Conservation (phyloP, 2,329 filamentous ascomycete genomes). For the Orbilia ellipsospora region DNA sequence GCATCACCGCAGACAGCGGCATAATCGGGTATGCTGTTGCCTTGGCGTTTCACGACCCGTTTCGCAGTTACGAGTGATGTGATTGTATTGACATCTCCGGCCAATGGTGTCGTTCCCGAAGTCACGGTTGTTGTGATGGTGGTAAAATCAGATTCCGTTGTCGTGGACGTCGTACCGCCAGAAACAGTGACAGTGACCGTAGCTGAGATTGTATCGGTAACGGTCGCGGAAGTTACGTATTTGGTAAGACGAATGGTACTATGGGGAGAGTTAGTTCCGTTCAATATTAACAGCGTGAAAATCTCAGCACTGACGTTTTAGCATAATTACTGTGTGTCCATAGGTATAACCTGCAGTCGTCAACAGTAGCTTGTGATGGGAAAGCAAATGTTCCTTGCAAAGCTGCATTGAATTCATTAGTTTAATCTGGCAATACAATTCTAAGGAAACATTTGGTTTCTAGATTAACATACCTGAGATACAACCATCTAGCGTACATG, state of each 20-base stretch:
- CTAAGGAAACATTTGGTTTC: neutral
- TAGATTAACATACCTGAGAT: constrained; percentile 19
- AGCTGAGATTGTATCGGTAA: constrained; percentile 9
- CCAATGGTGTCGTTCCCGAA: constrained; percentile 13
- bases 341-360: constrained; percentile 31
- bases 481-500: constrained; percentile 26
- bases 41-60: constrained; percentile 13
- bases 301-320: neutral
- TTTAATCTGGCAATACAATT: too few species aligned
- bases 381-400: constrained; percentile 6
- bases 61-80: constrained; percentile 4
- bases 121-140: constrained; percentile 5
- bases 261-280: neutral
- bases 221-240: neutral
- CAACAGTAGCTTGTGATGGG: neutral
- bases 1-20: constrained; percentile 56
- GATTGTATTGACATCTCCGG: constrained; percentile 4
- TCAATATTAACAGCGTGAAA: neutral
- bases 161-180: neutral
- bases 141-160: neutral
- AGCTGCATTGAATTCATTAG: neutral
- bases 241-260: constrained; percentile 14
- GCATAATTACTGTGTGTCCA: constrained; percentile 27
- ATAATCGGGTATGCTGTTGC: constrained; percentile 57
- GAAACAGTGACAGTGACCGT: constrained; percentile 5